Evolutionary conservation across 805 yeast genomes (phyloP), one percentile per base, ranked within the genome.

Genomic region (Starmerella bombi): DNA sequence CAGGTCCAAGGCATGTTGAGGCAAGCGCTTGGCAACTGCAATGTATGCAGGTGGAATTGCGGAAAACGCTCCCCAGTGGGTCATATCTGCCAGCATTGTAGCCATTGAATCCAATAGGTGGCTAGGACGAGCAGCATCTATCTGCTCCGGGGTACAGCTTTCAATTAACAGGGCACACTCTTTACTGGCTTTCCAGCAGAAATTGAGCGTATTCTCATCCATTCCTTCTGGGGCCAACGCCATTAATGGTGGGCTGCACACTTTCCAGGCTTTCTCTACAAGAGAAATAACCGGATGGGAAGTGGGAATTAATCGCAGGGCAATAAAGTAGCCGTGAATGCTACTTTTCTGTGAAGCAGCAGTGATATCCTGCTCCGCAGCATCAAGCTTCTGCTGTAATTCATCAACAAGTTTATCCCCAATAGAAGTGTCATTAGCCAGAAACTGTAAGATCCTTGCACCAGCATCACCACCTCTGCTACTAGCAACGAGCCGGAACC

Each of bases 61-160:
- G 8, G 93, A 77, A 46, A 88, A 82, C 0, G 96, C 94, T 25
- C 97, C 97, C 45, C 93, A 70, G 51, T 91, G 97, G 34, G 86
- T 44, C 29, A 49, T 45, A 10, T 39, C 38, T 3, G 44, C 35
- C 15, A 47, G 72, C 17, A 86, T 77, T 0, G 74, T 66, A 3
- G 82, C 69, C 27, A 91, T 62, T 55, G 85, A 93, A 9, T 63
- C 69, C 42, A 80, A 65, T 3, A 83, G 57, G 5, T 77, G 52
- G 1, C 70, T 67, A 9, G 91, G 82, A 3, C 57, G 52, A 3
- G 48, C 48, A 1, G 53, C 37, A 2, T 9, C 19, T 3, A 37
- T 14, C 27, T 21, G 15, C 7, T 18, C 28, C 7, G 32, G 23
- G 3, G 19, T 25, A 10, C 25, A 5, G 28, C 12, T 4, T 3